Evolutionary conservation across 345 rosid genomes (phyloP).

Genomic region (Abelmoschus esculentus): DNA sequence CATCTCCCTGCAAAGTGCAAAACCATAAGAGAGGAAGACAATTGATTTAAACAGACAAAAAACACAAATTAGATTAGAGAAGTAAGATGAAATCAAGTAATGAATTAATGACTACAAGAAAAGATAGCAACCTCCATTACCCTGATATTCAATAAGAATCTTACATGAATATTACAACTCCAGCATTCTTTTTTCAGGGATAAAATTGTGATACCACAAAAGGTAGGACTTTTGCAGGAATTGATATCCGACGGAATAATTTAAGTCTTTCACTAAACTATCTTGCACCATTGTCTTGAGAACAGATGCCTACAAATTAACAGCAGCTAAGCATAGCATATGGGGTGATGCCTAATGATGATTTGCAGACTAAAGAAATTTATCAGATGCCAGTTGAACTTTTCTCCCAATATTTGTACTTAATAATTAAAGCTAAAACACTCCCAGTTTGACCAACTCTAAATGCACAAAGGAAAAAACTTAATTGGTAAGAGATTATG

Average conservation of each 20-base stretch:
- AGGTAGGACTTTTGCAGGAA: neutral
- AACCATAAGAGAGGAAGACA: no score
- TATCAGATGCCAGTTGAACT: neutral
- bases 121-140: neutral
- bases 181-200: neutral
- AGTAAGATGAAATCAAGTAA: neutral
- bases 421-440: neutral
- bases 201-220: neutral
- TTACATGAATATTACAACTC: neutral
- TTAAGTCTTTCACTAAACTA: neutral
- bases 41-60: slow-evolving; percentile 3
- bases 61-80: neutral
- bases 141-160: neutral
- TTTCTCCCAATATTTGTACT: slow-evolving; percentile 4
- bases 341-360: neutral
- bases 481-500: neutral
- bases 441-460: slow-evolving; percentile 4
- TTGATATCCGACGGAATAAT: slow-evolving; percentile 1
- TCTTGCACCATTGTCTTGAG: neutral
- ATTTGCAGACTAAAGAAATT: neutral
- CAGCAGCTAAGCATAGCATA: neutral
- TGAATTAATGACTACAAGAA: neutral
- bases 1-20: slow-evolving; percentile 55
- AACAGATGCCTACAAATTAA: neutral
- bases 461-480: slow-evolving; percentile 1